Conservation (phyloP, 352 stramenopile genomes). For the Albugo candida region DNA sequence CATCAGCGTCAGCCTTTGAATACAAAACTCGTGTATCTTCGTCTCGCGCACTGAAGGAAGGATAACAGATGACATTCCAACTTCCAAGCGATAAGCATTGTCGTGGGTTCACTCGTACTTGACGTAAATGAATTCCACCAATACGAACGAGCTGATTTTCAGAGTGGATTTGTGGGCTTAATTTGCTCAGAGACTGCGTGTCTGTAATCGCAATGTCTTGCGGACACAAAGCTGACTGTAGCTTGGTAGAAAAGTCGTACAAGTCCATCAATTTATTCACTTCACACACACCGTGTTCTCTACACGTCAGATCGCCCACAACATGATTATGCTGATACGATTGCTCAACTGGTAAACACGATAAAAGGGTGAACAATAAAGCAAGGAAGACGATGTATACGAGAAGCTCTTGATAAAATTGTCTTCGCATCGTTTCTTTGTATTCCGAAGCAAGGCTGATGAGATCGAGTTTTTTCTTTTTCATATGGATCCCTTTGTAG, state of each 20-base stretch:
- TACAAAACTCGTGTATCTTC: conserved; percentile 33
- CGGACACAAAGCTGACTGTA: conserved; percentile 31
- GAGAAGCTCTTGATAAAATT: conserved; percentile 79
- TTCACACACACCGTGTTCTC: conserved; percentile 58
- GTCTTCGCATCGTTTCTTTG: conserved; percentile 70
- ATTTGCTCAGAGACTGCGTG: not conserved
- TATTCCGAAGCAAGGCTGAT: conserved; percentile 55
- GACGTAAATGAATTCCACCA: conserved; percentile 56
- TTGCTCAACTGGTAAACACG: conserved; percentile 57
- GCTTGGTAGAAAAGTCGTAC: conserved; percentile 44
- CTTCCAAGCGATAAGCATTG: conserved; percentile 43
- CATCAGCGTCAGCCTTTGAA: conserved; percentile 8
- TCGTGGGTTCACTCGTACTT: conserved; percentile 58
- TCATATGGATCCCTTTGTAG: conserved; percentile 74
- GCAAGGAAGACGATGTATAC: conserved; percentile 65
- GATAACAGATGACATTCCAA: conserved; percentile 50
- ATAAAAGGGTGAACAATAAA: conserved; percentile 60
- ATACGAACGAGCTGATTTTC: conserved; percentile 49
- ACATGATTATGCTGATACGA: conserved; percentile 77
- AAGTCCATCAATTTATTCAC: conserved; percentile 58
- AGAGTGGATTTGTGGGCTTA: too few relatives aligned
- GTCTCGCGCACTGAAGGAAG: conserved; percentile 27
- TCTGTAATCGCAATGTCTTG: conserved; percentile 17
- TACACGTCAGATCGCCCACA: conserved; percentile 49
- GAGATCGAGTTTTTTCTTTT: conserved; percentile 79